phyloP scores from a whole-genome alignment of 2,329 filamentous ascomycete species.

The Lachnellula suecica region DNA sequence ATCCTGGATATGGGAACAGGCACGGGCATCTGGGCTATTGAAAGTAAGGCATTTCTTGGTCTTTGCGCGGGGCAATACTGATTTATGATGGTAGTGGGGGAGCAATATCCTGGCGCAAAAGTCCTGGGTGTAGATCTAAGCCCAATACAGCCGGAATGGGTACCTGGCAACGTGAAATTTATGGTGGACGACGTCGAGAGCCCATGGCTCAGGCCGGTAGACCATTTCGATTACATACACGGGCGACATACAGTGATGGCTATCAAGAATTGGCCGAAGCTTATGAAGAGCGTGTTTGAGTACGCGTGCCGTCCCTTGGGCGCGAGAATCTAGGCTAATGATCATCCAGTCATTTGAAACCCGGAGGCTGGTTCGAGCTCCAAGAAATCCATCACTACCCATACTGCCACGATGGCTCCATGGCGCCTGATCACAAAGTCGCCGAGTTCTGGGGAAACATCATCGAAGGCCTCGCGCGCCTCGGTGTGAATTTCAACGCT shows the following conservation, averaged over 20 bases:
- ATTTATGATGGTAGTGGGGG: constrained; percentile 52
- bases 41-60: constrained; percentile 37
- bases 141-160: constrained; percentile 56
- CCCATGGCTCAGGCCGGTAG: constrained; percentile 47
- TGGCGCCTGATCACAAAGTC: constrained; percentile 42
- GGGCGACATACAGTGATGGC: constrained; percentile 56
- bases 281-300: constrained; percentile 48
- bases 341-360: constrained; percentile 45
- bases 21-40: constrained; percentile 60
- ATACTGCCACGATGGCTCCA: constrained; percentile 40
- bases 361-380: constrained; percentile 55
- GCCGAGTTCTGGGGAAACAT: constrained; percentile 48
- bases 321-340: constrained; percentile 5
- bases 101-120: constrained; percentile 43
- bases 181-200: constrained; percentile 64
- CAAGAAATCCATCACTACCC: constrained; percentile 54
- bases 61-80: background rate
- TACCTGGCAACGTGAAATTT: constrained; percentile 63
- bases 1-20: constrained; percentile 59
- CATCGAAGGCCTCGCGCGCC: constrained; percentile 40
- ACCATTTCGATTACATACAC: constrained; percentile 61
- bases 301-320: constrained; percentile 29
- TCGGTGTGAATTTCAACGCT: constrained; percentile 48
- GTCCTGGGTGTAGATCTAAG: constrained; percentile 56
- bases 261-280: constrained; percentile 52